These are phyloP conservation scores for Didymella sp. DNA, from an alignment of 2,329 filamentous ascomycete genomes.

Conservation along the genomic window DNA sequence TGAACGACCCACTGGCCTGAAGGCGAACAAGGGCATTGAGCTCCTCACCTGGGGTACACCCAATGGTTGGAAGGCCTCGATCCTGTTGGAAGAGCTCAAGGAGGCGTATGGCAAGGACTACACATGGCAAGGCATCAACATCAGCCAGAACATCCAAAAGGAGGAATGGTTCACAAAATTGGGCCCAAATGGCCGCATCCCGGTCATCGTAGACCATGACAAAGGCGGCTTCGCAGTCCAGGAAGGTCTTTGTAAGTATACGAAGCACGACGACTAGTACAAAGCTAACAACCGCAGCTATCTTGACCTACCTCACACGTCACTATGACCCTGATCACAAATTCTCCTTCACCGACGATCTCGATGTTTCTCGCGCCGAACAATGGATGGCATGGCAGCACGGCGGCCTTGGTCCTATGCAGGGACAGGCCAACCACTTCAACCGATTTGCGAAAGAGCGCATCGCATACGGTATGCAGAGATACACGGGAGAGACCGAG, in stretches of 20 bases:
- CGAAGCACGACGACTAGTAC: background rate
- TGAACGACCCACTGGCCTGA: slow-evolving; percentile 61
- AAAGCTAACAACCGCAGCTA: slow-evolving; percentile 40
- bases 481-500: slow-evolving; percentile 57
- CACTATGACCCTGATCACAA: slow-evolving; percentile 57
- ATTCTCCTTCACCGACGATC: slow-evolving; percentile 56
- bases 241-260: slow-evolving; percentile 49
- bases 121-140: slow-evolving; percentile 66
- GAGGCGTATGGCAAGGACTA: slow-evolving; percentile 68
- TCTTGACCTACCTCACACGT: slow-evolving; percentile 54
- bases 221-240: slow-evolving; percentile 62
- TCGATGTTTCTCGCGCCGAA: slow-evolving; percentile 58
- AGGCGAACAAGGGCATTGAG: slow-evolving; percentile 69
- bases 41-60: slow-evolving; percentile 64
- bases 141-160: slow-evolving; percentile 67
- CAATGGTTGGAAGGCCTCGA: slow-evolving; percentile 62
- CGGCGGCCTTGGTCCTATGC: slow-evolving; percentile 54
- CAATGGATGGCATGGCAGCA: slow-evolving; percentile 70
- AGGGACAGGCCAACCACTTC: slow-evolving; percentile 53
- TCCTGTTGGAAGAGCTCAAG: slow-evolving; percentile 71
- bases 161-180: slow-evolving; percentile 70
- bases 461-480: slow-evolving; percentile 55
- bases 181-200: slow-evolving; percentile 70
- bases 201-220: slow-evolving; percentile 71
- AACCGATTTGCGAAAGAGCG: slow-evolving; percentile 53